Percentiles rank a stretch among this genome's conserved stretches.
Evolutionary conservation across 257 asterid genomes (phyloP).

Genomic region (Solanum pennellii): DNA sequence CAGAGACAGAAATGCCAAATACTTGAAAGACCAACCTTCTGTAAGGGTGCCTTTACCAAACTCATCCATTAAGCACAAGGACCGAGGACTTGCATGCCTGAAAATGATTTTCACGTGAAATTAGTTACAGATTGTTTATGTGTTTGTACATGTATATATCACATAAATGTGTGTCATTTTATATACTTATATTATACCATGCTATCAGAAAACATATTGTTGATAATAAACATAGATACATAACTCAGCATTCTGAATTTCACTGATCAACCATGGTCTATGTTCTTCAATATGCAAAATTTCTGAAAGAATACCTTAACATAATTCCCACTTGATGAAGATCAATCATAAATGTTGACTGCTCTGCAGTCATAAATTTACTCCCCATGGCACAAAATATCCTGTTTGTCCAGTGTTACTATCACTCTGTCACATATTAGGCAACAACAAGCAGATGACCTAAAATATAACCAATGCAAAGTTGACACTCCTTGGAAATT

Average conservation of each 20-base stretch:
- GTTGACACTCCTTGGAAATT: background rate
- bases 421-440: slow-evolving; percentile 3
- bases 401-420: slow-evolving; percentile 25
- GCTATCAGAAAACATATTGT: background rate
- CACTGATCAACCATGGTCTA: background rate
- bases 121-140: background rate
- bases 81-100: slow-evolving; percentile 85
- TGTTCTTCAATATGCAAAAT: background rate
- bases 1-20: background rate
- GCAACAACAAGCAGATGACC: background rate
- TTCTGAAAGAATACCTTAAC: slow-evolving; percentile 51
- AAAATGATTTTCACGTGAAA: background rate
- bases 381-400: slow-evolving; percentile 94
- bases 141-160: background rate
- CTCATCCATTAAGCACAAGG: slow-evolving; percentile 89
- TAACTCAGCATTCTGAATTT: background rate
- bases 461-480: background rate
- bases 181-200: background rate
- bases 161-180: background rate
- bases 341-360: slow-evolving; percentile 97
- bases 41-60: slow-evolving; percentile 97
- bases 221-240: background rate
- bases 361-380: slow-evolving; percentile 94
- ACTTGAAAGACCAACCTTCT: slow-evolving; percentile 51
- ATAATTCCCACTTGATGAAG: slow-evolving; percentile 95